Conservation (phyloP, 306 rosid genomes). For the Lotus japonicus region DNA sequence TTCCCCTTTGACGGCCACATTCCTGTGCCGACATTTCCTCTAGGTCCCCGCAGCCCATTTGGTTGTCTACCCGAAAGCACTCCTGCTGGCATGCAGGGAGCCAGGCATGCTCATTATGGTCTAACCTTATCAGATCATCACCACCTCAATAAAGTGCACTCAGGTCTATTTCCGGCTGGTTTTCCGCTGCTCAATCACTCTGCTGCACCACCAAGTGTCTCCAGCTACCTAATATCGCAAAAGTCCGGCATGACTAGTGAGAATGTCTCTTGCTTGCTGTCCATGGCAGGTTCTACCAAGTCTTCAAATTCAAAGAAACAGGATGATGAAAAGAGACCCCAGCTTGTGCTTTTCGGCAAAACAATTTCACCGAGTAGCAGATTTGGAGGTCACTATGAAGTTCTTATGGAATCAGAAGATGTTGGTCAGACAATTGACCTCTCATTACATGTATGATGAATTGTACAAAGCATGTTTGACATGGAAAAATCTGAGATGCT, state of each 20-base stretch:
- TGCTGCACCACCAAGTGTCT: conserved; percentile 36
- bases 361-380: conserved; percentile 69
- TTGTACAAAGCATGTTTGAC: conserved; percentile 51
- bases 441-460: conserved; percentile 54
- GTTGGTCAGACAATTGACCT: conserved; percentile 76
- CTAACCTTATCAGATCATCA: conserved; percentile 61
- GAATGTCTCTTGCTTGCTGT: conserved; percentile 56
- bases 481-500: conserved; percentile 57
- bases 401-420: conserved; percentile 65
- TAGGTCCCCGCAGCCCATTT: conserved; percentile 53
- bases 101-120: conserved; percentile 96
- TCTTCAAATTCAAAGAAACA: conserved; percentile 41
- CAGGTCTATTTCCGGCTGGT: conserved; percentile 52
- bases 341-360: conserved; percentile 73
- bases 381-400: conserved; percentile 69
- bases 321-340: conserved; percentile 50
- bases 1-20: conserved; percentile 56
- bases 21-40: conserved; percentile 47
- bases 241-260: conserved; percentile 58
- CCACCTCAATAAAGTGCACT: conserved; percentile 63
- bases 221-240: conserved; percentile 29
- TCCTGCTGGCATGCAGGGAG: conserved; percentile 99
- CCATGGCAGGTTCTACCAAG: conserved; percentile 51
- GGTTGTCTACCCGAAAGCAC: conserved; percentile 63
- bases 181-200: conserved; percentile 40